Evolutionary conservation across 2,329 filamentous ascomycete species (phyloP).

Genomic region (Alternaria ventricosa): DNA sequence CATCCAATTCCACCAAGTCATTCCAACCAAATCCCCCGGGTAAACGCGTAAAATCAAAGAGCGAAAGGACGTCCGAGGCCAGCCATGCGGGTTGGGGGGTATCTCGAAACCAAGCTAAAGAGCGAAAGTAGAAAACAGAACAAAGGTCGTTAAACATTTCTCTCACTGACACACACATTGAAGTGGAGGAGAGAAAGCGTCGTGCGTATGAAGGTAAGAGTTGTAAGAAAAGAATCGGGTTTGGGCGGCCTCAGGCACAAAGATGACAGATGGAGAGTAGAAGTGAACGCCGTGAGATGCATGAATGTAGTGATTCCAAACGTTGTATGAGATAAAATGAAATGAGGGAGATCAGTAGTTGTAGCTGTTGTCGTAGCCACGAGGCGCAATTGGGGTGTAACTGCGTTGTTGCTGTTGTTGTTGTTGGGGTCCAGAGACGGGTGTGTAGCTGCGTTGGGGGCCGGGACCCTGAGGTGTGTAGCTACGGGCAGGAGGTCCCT

Average conservation of each 20-base stretch:
- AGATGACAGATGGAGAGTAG: constrained; percentile 3
- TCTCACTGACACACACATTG: neutral
- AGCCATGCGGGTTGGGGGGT: constrained; percentile 37
- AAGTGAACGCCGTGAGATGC: constrained; percentile 26
- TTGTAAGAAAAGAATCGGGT: neutral
- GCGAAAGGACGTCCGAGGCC: constrained; percentile 45
- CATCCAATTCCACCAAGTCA: neutral
- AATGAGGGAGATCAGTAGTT: constrained; percentile 19
- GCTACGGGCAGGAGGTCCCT: constrained; percentile 9
- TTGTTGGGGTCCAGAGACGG: constrained; percentile 2
- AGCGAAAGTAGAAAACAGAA: constrained; percentile 14
- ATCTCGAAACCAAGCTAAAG: constrained; percentile 39
- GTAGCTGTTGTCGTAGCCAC: constrained; percentile 27
- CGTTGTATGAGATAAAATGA: neutral
- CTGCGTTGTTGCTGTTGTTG: constrained; percentile 1
- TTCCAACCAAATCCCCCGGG: neutral
- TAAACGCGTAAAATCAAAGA: constrained; percentile 17
- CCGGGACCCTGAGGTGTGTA: constrained; percentile 8
- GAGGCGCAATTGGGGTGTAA: neutral
- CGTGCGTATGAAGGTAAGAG: constrained; percentile 1
- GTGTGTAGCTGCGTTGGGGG: constrained; percentile 17
- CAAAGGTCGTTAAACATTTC: neutral
- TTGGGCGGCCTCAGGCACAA: constrained; percentile 6
- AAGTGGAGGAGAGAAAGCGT: neutral
- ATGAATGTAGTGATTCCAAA: constrained; percentile 17